A percentile compares a stretch with the other conserved stretches of the same genome.
Evolutionary conservation across 768 basidiomycete genomes (phyloP).

Genomic region (Boletus tylopilopsis): DNA sequence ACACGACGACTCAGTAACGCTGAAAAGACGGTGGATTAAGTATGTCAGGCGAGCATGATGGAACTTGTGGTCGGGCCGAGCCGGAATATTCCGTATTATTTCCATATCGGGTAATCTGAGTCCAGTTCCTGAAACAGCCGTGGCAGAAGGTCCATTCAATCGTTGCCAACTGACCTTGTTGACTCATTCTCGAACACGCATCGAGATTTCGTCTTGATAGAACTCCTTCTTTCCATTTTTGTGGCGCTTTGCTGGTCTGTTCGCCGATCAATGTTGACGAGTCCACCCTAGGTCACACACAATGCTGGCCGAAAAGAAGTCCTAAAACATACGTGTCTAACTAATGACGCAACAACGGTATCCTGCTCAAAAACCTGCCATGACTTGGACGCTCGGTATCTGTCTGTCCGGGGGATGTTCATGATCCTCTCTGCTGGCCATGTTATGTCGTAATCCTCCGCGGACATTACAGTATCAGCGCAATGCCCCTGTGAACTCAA

Average conservation of each 20-base stretch:
- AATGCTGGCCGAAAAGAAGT: not conserved
- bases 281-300: not conserved
- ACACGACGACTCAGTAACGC: not conserved
- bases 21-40: constrained; percentile 26
- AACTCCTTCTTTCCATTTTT: constrained; percentile 11
- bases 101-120: constrained; percentile 28
- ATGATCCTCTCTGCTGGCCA: no score
- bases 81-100: constrained; percentile 21
- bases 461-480: constrained; percentile 21
- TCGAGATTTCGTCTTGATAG: constrained; percentile 22
- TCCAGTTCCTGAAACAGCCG: no score
- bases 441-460: constrained; percentile 16
- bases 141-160: constrained; percentile 4
- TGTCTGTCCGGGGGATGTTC: constrained; percentile 11
- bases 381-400: constrained; percentile 5
- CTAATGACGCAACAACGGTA: constrained; percentile 1
- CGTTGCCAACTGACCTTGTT: constrained; percentile 13
- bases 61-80: constrained; percentile 25
- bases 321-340: not conserved
- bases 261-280: constrained; percentile 21
- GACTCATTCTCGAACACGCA: constrained; percentile 16
- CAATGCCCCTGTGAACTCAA: constrained; percentile 11
- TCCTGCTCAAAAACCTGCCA: not conserved
- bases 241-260: constrained; percentile 7
- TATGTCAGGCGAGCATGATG: constrained; percentile 15